Percentiles rank a stretch among this genome's conserved stretches.
Evolutionary conservation across 352 stramenopile species (phyloP).

Genomic region (Pythium dissimile): DNA sequence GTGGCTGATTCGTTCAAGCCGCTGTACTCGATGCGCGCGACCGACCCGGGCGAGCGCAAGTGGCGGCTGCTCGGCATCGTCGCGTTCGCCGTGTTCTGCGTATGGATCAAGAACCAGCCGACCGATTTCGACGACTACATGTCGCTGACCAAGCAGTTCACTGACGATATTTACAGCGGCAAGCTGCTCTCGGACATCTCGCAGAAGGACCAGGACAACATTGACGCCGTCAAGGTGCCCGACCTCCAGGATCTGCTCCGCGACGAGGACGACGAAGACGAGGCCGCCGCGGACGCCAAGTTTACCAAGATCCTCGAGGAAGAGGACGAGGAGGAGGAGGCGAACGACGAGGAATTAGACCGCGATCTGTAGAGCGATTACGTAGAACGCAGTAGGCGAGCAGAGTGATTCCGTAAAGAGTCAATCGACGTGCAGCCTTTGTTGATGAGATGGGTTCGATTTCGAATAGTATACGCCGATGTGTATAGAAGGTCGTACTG

Average conservation of each 20-base stretch:
- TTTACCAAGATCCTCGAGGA: conserved; percentile 83
- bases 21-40: conserved; percentile 87
- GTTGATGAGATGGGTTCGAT: neutral
- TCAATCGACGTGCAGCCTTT: neutral
- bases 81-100: conserved; percentile 94
- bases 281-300: conserved; percentile 48
- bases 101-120: conserved; percentile 98
- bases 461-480: neutral
- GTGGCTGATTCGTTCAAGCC: conserved; percentile 98
- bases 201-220: conserved; percentile 97
- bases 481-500: too few species aligned
- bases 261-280: conserved; percentile 75
- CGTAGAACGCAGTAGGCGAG: neutral
- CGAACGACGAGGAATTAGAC: conserved; percentile 54
- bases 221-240: conserved; percentile 94
- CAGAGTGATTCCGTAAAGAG: neutral
- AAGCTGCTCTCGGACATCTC: conserved; percentile 98
- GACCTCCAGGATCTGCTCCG: conserved; percentile 84
- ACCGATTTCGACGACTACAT: conserved; percentile 99
- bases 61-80: conserved; percentile 93
- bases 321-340: conserved; percentile 51
- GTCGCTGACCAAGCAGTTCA: conserved; percentile 97
- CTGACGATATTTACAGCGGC: conserved; percentile 98
- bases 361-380: conserved; percentile 55
- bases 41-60: conserved; percentile 89